phyloP scores from a whole-genome alignment of 306 rosid genomes.

The Cicer yamashitae region DNA sequence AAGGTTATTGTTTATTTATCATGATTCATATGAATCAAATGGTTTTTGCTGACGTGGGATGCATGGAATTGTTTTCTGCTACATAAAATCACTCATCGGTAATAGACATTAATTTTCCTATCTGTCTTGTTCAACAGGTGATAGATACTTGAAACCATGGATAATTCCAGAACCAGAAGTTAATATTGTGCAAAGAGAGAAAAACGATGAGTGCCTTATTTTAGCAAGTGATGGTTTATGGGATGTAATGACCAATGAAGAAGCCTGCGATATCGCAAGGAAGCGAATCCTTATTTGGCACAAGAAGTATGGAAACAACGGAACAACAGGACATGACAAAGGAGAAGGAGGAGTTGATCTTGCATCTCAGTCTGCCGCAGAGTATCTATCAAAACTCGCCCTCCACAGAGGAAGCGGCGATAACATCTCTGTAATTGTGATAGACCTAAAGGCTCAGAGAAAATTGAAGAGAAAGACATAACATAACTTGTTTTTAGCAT shows the following conservation, averaged over 20 bases:
- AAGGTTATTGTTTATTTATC: neutral
- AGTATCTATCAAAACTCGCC: conserved; percentile 72
- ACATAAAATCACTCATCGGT: neutral
- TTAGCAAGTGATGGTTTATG: conserved; percentile 85
- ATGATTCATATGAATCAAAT: conserved; percentile 1
- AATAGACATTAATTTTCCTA: conserved; percentile 12
- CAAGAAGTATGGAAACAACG: conserved; percentile 57
- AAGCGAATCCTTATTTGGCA: conserved; percentile 84
- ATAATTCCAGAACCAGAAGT: conserved; percentile 83
- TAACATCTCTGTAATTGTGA: conserved; percentile 76
- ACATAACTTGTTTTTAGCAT: conserved; percentile 21
- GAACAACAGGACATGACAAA: conserved; percentile 33
- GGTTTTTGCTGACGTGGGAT: conserved; percentile 5
- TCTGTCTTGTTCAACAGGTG: conserved; percentile 56
- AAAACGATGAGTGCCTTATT: conserved; percentile 75
- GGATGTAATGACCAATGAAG: conserved; percentile 86
- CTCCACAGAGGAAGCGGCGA: conserved; percentile 82
- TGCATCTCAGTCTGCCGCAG: conserved; percentile 85
- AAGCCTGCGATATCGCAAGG: conserved; percentile 79
- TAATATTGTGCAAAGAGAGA: conserved; percentile 56
- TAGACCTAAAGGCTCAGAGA: conserved; percentile 81
- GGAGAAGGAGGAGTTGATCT: conserved; percentile 60
- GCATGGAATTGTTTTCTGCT: neutral
- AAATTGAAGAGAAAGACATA: conserved; percentile 64
- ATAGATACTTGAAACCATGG: conserved; percentile 80